These are phyloP conservation scores for Salvia sclarea DNA, from an alignment of 305 asterid genomes.

Conservation along the genomic window DNA sequence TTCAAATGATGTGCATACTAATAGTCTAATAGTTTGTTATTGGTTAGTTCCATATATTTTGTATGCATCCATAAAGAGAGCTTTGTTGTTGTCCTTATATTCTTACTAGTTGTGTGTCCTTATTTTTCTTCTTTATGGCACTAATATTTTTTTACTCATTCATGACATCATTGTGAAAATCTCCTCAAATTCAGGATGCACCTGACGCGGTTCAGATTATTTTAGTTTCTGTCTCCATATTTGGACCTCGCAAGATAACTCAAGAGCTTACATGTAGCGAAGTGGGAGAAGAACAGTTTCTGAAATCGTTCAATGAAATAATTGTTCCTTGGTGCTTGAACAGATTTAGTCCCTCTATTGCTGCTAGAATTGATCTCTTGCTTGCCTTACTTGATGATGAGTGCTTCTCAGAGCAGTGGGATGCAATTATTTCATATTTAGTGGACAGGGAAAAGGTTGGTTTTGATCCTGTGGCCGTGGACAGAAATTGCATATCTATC, in stretches of 20 bases:
- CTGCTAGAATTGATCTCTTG: conserved; percentile 77
- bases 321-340: conserved; percentile 87
- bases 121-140: conserved; percentile 17
- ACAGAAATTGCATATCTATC: conserved; percentile 41
- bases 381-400: conserved; percentile 76
- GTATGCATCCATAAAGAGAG: neutral
- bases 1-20: conserved; percentile 11
- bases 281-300: conserved; percentile 50
- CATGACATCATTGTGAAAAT: conserved; percentile 27
- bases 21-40: neutral
- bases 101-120: conserved; percentile 13
- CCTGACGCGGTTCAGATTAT: conserved; percentile 69
- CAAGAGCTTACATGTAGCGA: conserved; percentile 57
- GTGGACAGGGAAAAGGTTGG: conserved; percentile 43
- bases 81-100: conserved; percentile 3
- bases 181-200: conserved; percentile 65
- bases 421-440: conserved; percentile 57
- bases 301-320: conserved; percentile 57
- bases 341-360: conserved; percentile 42
- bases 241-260: conserved; percentile 75
- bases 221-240: conserved; percentile 57
- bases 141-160: conserved; percentile 22
- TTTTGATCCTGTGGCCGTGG: conserved; percentile 38
- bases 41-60: conserved; percentile 4
- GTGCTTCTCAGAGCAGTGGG: conserved; percentile 82